Base-by-base conservation (phyloP, 257 asterid genomes). In the Nicotiana sylvestris region DNA sequence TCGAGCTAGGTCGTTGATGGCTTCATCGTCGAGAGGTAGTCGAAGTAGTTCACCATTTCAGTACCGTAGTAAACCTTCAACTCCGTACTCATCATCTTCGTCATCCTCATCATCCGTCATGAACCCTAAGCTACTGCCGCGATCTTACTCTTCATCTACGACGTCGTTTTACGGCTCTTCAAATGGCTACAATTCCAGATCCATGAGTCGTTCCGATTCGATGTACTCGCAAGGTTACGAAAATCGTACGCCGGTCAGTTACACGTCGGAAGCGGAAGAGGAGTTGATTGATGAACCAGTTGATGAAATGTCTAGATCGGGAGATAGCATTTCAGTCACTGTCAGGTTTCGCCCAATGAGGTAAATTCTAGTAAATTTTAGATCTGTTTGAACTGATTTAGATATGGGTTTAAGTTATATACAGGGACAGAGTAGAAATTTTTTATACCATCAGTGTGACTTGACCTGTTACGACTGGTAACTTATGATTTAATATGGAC, bases 311-410 rank as follows among this genome's bases (percentile, higher is more conserved):
- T 82, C 99, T 81, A 83, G 93, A 93, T 90, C 99, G 88, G 97
- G 90, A 84, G 99, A 96, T 81, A 93, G 98, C 81, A 95, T 96
- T 84, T 93, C 98, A 10, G 99, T 94, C 68, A 96, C 99, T 10
- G 91, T 96, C 89, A 87, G 99, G 46, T 96, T 96, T 89, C 93
- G 99, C 72, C 99, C 98, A 49, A 13, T 96, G 92, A 96, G 98
- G 99, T 96, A 80, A 58, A 37, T 85, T 93, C 97, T 90, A 33
- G 99, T 96, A 80, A 57, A 39, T 88, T 82, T 66, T 89, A 61
- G 83, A 89, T 84, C 81, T 87, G 78, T 46, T 86, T 84, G 51
- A 88, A 85, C 87, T 82, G 21, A 67, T 62, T 60, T 76, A 74
- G 66, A 74, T 89, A 82, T 82, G 83, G 53, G 37, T 81, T 81